Evolutionary conservation across 495 filamentous ascomycete species (phyloP).

Genomic region (Paragyromitra xinjiangensis): DNA sequence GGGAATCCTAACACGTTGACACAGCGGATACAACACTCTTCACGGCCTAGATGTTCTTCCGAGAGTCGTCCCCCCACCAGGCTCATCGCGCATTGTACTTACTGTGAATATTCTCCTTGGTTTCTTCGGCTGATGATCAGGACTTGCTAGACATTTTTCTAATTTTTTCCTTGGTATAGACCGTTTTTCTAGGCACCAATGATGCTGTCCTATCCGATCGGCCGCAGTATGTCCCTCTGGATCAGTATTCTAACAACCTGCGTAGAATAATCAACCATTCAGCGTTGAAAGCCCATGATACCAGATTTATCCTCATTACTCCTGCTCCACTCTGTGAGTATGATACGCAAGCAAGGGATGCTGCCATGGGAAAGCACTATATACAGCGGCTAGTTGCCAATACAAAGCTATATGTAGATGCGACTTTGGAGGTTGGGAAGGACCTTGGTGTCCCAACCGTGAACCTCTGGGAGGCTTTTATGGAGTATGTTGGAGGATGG

Average conservation of each 20-base stretch:
- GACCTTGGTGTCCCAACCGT: slow-evolving; percentile 72
- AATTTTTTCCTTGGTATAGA: slow-evolving; percentile 60
- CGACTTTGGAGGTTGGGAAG: slow-evolving; percentile 70
- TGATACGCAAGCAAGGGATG: slow-evolving; percentile 66
- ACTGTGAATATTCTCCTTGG: slow-evolving; percentile 66
- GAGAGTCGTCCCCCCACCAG: slow-evolving; percentile 66
- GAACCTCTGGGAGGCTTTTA: slow-evolving; percentile 78
- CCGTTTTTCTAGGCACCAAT: slow-evolving; percentile 87
- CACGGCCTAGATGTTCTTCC: slow-evolving; percentile 70
- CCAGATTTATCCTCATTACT: slow-evolving; percentile 77
- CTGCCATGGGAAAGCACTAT: slow-evolving; percentile 61
- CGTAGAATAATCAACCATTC: slow-evolving; percentile 74
- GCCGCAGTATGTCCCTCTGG: slow-evolving; percentile 76
- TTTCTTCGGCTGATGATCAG: neutral
- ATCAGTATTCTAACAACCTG: slow-evolving; percentile 76
- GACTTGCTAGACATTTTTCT: slow-evolving; percentile 26
- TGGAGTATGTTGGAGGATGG: slow-evolving; percentile 75
- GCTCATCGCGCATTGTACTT: slow-evolving; percentile 67
- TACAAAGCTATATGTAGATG: slow-evolving; percentile 76
- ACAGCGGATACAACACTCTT: slow-evolving; percentile 74
- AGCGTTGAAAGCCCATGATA: slow-evolving; percentile 70
- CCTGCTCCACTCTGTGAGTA: slow-evolving; percentile 86
- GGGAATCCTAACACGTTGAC: neutral
- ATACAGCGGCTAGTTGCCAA: slow-evolving; percentile 68
- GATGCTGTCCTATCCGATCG: slow-evolving; percentile 73